These are phyloP conservation scores for Tolypocladium tundrense DNA, from an alignment of 2,329 filamentous ascomycete species.

Conservation along the genomic window DNA sequence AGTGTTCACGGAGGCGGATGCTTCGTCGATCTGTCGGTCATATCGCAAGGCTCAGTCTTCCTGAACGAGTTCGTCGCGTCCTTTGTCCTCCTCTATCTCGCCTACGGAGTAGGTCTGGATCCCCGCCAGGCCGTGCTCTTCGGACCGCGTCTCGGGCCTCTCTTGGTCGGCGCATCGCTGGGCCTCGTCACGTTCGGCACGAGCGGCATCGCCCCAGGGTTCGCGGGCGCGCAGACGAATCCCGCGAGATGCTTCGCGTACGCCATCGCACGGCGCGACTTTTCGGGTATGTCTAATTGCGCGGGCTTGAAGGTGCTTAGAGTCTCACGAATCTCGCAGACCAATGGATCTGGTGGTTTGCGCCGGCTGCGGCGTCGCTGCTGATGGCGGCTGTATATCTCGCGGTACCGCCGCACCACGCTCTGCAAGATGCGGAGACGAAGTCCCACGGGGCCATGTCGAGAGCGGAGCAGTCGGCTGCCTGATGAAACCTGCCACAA, in stretches of 20 bases:
- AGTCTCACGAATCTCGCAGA: slow-evolving; percentile 1
- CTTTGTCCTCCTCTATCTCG: slow-evolving; percentile 23
- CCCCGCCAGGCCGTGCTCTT: slow-evolving; percentile 38
- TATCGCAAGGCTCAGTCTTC: slow-evolving; percentile 29
- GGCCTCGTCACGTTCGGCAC: slow-evolving; percentile 25
- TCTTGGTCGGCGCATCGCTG: slow-evolving; percentile 33
- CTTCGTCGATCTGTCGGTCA: slow-evolving; percentile 21
- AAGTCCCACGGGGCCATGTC: neutral
- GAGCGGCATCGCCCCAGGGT: slow-evolving; percentile 27
- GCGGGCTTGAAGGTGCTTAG: neutral
- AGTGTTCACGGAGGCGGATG: slow-evolving; percentile 25
- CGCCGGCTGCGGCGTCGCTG: slow-evolving; percentile 17
- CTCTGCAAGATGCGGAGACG: neutral
- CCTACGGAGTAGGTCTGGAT: slow-evolving; percentile 42
- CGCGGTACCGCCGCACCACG: slow-evolving; percentile 18
- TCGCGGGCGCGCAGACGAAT: slow-evolving; percentile 31
- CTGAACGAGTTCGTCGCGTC: slow-evolving; percentile 35
- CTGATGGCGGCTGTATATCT: slow-evolving; percentile 17
- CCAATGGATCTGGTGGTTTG: slow-evolving; percentile 29
- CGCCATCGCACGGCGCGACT: slow-evolving; percentile 23
- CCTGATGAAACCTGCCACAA: neutral
- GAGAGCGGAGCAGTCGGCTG: neutral
- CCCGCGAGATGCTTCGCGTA: slow-evolving; percentile 34
- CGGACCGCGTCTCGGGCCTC: slow-evolving; percentile 36
- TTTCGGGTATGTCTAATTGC: slow-evolving; percentile 7